A percentile compares a stretch with the other conserved stretches of the same genome.
Conservation (phyloP, 495 filamentous ascomycete genomes). For the Aspergillus hancockii region DNA sequence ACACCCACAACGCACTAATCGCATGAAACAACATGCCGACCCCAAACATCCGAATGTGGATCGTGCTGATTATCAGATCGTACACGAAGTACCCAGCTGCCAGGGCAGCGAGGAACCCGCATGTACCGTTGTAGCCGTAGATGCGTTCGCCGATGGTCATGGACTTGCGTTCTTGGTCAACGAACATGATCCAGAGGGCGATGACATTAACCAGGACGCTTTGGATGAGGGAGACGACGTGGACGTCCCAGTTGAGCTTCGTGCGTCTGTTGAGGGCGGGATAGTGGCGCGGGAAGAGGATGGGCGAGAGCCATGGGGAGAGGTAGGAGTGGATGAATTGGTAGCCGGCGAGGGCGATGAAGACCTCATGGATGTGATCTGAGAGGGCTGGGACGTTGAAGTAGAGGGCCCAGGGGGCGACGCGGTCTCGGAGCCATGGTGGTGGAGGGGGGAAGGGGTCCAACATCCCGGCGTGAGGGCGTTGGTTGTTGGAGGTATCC, state of each 20-base stretch:
- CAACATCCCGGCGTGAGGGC: conserved; percentile 40
- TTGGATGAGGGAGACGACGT: conserved; percentile 92
- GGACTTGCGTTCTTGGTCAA: conserved; percentile 69
- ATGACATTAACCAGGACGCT: conserved; percentile 72
- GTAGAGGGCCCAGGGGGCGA: conserved; percentile 46
- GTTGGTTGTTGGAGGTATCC: not conserved
- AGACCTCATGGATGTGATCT: conserved; percentile 86
- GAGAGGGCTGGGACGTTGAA: conserved; percentile 69
- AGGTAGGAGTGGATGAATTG: conserved; percentile 69
- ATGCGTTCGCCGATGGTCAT: conserved; percentile 79
- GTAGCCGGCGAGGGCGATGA: conserved; percentile 75
- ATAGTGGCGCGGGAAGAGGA: conserved; percentile 74
- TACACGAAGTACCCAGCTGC: conserved; percentile 96
- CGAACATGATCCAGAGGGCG: conserved; percentile 81
- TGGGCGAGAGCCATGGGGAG: conserved; percentile 71
- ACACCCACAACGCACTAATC: conserved; percentile 80
- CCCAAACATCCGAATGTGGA: conserved; percentile 79
- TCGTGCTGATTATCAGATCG: conserved; percentile 75
- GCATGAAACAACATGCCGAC: conserved; percentile 88
- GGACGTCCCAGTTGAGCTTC: conserved; percentile 92
- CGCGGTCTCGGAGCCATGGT: conserved; percentile 39
- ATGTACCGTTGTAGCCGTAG: conserved; percentile 85
- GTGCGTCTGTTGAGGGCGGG: conserved; percentile 63
- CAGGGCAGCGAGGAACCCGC: conserved; percentile 78
- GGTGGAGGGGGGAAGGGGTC: conserved; percentile 50